These are phyloP conservation scores for Colletotrichum melonis DNA, from an alignment of 2,329 filamentous ascomycete species.

Conservation along the genomic window DNA sequence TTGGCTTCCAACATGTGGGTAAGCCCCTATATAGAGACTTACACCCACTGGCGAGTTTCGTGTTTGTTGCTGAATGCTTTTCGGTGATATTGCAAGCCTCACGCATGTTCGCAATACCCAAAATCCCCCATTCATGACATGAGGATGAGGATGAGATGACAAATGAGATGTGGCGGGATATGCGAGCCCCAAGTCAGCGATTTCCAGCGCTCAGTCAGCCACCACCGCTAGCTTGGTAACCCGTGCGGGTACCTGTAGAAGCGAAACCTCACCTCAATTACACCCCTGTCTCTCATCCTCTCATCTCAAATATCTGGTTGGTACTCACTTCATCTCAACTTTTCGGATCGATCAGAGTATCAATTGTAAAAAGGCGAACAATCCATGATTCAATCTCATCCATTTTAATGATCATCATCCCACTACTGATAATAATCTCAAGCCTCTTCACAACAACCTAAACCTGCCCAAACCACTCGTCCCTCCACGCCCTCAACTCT, in stretches of 20 bases:
- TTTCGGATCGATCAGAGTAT: background rate
- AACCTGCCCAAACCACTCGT: background rate
- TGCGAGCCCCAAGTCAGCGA: background rate
- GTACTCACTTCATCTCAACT: background rate
- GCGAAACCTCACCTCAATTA: background rate
- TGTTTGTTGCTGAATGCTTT: too few relatives aligned
- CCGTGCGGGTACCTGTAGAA: background rate
- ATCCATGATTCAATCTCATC: background rate
- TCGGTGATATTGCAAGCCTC: too few relatives aligned
- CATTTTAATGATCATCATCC: background rate
- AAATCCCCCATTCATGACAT: background rate
- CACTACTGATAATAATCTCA: background rate
- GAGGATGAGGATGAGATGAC: background rate
- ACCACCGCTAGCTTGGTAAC: background rate
- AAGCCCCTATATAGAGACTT: fast-evolving
- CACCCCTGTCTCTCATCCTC: background rate
- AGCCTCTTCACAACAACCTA: too few relatives aligned
- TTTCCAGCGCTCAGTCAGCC: constrained; percentile 23
- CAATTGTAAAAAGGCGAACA: too few relatives aligned
- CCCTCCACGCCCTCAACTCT: background rate
- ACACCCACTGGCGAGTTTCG: too few relatives aligned
- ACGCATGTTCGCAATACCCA: background rate
- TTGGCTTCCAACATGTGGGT: background rate
- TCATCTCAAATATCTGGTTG: background rate
- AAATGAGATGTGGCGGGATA: background rate